Percentiles rank a stretch among this genome's conserved stretches.
These are phyloP conservation scores for Pseudogymnoascus sp. DNA, from an alignment of 2,329 filamentous ascomycete species.

Conservation along the genomic window DNA sequence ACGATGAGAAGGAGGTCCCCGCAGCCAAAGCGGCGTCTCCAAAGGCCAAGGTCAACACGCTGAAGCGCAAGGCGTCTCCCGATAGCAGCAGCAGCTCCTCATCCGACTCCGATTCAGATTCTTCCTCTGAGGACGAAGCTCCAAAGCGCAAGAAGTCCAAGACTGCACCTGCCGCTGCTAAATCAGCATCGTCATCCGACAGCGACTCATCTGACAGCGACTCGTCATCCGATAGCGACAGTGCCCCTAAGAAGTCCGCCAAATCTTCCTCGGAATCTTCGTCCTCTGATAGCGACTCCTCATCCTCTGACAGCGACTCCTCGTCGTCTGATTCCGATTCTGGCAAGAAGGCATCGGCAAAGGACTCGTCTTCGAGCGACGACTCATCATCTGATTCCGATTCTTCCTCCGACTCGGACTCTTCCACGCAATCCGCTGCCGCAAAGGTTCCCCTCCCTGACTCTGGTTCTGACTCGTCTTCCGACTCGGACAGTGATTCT, in stretches of 20 bases:
- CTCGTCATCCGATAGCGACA: not conserved
- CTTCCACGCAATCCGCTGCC: slow-evolving; percentile 12
- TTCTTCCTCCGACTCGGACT: slow-evolving; percentile 21
- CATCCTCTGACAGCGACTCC: slow-evolving; percentile 13
- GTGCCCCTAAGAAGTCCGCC: not conserved
- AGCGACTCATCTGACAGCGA: slow-evolving; percentile 8
- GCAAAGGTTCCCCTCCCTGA: slow-evolving; percentile 27
- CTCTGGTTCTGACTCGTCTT: slow-evolving; percentile 36
- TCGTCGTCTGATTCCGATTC: slow-evolving; percentile 20
- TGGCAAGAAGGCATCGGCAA: slow-evolving; percentile 18
- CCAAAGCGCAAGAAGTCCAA: slow-evolving; percentile 44
- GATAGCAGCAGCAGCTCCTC: slow-evolving; percentile 33
- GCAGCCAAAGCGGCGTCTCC: slow-evolving; percentile 20
- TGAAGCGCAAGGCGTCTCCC: slow-evolving; percentile 47
- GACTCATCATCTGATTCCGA: slow-evolving; percentile 13
- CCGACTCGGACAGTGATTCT: slow-evolving; percentile 34
- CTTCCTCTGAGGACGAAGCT: slow-evolving; percentile 34
- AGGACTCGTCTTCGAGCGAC: slow-evolving; percentile 15
- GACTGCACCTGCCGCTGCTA: slow-evolving; percentile 23
- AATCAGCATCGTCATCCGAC: slow-evolving; percentile 34
- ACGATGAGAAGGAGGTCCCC: slow-evolving; percentile 37
- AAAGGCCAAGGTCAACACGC: slow-evolving; percentile 31
- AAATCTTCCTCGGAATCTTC: slow-evolving; percentile 3
- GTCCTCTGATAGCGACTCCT: slow-evolving; percentile 2
- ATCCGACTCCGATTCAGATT: slow-evolving; percentile 23